Conservation (phyloP, 2,329 filamentous ascomycete species). For the Ceratocystis eucalypticola region DNA sequence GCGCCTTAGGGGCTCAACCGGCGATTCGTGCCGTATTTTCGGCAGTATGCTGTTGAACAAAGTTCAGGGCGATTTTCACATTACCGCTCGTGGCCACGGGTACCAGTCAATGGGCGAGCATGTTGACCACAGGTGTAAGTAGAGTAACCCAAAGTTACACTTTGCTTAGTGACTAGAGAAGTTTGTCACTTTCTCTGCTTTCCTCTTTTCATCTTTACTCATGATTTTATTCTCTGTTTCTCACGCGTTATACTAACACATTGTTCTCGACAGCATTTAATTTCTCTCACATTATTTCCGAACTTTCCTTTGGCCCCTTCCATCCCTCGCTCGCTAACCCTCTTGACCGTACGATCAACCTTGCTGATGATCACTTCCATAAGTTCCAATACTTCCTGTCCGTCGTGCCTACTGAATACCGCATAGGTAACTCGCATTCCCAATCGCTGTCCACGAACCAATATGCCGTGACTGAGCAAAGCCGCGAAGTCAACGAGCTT, state of each 20-base stretch:
- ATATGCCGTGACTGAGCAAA: constrained; percentile 91
- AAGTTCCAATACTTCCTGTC: constrained; percentile 98
- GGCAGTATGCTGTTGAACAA: constrained; percentile 88
- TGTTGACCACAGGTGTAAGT: constrained; percentile 64
- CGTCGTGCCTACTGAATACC: constrained; percentile 88
- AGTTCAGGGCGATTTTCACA: constrained; percentile 96
- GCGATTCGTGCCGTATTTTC: constrained; percentile 76
- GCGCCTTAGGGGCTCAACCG: constrained; percentile 37
- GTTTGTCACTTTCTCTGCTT: constrained; percentile 20
- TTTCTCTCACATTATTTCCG: constrained; percentile 92
- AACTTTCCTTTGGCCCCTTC: constrained; percentile 93
- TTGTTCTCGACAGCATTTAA: constrained; percentile 56
- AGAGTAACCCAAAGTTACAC: too few relatives aligned
- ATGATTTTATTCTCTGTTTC: constrained; percentile 16
- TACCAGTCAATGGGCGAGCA: constrained; percentile 67
- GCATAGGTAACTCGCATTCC: constrained; percentile 36
- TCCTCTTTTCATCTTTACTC: background rate
- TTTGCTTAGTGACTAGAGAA: too few relatives aligned
- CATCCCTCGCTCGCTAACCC: constrained; percentile 90
- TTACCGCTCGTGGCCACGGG: constrained; percentile 90
- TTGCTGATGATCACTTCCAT: constrained; percentile 66
- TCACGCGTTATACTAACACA: constrained; percentile 18
- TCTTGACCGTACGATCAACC: constrained; percentile 77
- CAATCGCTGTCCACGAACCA: constrained; percentile 67
- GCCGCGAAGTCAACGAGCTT: constrained; percentile 53